Evolutionary conservation across 1,139 yeast genomes (phyloP).

Genomic region (Geotrichum cucujoidarum): DNA sequence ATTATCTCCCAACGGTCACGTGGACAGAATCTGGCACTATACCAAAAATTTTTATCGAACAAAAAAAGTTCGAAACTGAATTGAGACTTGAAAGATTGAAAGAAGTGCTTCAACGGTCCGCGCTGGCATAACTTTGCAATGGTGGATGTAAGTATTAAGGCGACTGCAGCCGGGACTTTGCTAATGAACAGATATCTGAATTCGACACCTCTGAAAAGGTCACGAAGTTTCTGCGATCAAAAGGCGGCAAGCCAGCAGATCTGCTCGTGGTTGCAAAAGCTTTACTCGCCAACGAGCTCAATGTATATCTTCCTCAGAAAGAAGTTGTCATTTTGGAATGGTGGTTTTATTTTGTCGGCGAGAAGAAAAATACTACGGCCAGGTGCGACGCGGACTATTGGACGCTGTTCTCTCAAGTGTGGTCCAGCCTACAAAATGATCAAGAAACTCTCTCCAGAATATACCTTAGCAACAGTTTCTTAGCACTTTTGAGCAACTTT

Average conservation of each 20-base stretch:
- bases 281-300: constrained; percentile 40
- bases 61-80: not conserved
- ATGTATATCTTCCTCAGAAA: constrained; percentile 57
- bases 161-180: not conserved
- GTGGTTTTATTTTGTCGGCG: constrained; percentile 55
- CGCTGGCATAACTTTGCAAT: too few relatives aligned
- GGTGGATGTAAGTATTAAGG: constrained; percentile 13
- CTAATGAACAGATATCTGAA: constrained; percentile 4
- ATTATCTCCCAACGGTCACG: constrained; percentile 18
- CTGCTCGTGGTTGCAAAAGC: constrained; percentile 43
- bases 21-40: constrained; percentile 9
- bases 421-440: constrained; percentile 15
- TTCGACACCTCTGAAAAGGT: constrained; percentile 46
- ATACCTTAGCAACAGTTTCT: constrained; percentile 17
- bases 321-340: constrained; percentile 60
- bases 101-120: too few relatives aligned
- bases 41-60: not conserved
- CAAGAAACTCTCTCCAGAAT: constrained; percentile 19
- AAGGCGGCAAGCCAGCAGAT: constrained; percentile 42
- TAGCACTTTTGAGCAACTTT: constrained; percentile 15
- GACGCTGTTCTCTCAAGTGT: constrained; percentile 17
- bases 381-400: constrained; percentile 21
- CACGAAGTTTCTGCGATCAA: constrained; percentile 61
- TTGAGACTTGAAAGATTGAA: not conserved
- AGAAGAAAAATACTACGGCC: constrained; percentile 20